Base-by-base conservation (phyloP, 768 basidiomycete genomes). In the Dioszegia aurantiaca region DNA sequence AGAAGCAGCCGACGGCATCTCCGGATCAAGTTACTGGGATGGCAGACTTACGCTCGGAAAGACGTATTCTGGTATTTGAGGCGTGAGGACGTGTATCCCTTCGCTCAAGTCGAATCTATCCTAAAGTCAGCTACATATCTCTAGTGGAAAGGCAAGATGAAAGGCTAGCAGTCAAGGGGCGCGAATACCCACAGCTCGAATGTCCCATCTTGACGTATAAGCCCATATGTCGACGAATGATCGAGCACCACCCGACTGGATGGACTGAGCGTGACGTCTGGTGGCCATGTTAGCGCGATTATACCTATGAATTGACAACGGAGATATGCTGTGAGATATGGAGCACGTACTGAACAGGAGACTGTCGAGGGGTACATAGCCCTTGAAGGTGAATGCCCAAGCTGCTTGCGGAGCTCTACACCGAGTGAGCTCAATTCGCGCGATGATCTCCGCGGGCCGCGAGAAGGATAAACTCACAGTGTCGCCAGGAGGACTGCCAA, bases 171-270 rank as follows among this genome's bases (percentile, higher is more conserved):
- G n/a, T n/a, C n/a, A n/a, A n/a, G n/a, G n/a, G n/a, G n/a, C n/a
- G n/a, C n/a, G n/a, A n/a, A 31, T 28, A 61, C 70, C 46, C 39
- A 72, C 71, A 76, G 24, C 11, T 63, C 63, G 46, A 76, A 76
- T 17, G 61, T 55, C 12, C 74, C 74, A 56, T 74, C 72, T 41
- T 58, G 49, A 21, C 59, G 55, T 33, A 76, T 60, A 33, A 65
- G 68, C 17, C 65, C 60, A 23, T 44, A 49, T 23, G 49, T 56
- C 8, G 59, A 54, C 8, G 68, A 66, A 45, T 69, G 44, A 55
- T 69, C 59, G 1, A 69, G 41, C n/a, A 54, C 43, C 26, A 72
- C 51, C 37, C 60, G 59, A 37, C 63, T 68, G 6, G 41, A 26
- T 4, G 64, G 48, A 8, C 56, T 49, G 14, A 71, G 45, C 10